phyloP scores from a whole-genome alignment of 2,329 filamentous ascomycete species.

The Hypoxylon sp. region DNA sequence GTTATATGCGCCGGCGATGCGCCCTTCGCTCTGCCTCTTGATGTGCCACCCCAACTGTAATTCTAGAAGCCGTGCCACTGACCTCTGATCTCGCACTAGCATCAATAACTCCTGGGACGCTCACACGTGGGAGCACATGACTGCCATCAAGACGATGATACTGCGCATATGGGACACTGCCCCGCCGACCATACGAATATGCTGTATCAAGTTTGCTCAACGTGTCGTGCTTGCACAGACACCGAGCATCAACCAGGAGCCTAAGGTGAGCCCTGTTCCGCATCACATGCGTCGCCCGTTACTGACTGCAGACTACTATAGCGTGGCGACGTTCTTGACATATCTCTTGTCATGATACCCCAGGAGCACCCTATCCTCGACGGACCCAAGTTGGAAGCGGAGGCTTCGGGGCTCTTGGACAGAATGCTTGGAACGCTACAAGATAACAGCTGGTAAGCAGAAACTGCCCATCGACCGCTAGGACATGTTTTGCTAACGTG shows the following conservation, averaged over 20 bases:
- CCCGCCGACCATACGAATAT: slow-evolving; percentile 79
- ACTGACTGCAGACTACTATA: slow-evolving; percentile 43
- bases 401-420: slow-evolving; percentile 89
- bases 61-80: slow-evolving; percentile 30
- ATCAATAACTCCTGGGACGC: slow-evolving; percentile 85
- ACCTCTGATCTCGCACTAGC: slow-evolving; percentile 59
- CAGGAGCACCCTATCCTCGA: slow-evolving; percentile 82
- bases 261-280: slow-evolving; percentile 67
- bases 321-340: slow-evolving; percentile 67
- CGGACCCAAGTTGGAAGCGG: slow-evolving; percentile 84
- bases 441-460: slow-evolving; percentile 78
- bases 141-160: slow-evolving; percentile 87
- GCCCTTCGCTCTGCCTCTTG: slow-evolving; percentile 15
- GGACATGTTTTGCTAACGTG: slow-evolving; percentile 31
- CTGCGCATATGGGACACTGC: slow-evolving; percentile 87
- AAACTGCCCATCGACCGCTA: background rate
- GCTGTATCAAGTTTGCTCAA: slow-evolving; percentile 97
- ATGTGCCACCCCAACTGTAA: slow-evolving; percentile 9
- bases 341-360: slow-evolving; percentile 86
- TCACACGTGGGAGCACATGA: slow-evolving; percentile 86
- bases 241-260: slow-evolving; percentile 80
- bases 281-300: slow-evolving; percentile 17
- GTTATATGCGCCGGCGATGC: slow-evolving; percentile 17
- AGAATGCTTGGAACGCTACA: slow-evolving; percentile 85
- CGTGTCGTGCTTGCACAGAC: slow-evolving; percentile 92